Evolutionary conservation across 495 filamentous ascomycete genomes (phyloP).

Genomic region (Amniculicola lignicola): DNA sequence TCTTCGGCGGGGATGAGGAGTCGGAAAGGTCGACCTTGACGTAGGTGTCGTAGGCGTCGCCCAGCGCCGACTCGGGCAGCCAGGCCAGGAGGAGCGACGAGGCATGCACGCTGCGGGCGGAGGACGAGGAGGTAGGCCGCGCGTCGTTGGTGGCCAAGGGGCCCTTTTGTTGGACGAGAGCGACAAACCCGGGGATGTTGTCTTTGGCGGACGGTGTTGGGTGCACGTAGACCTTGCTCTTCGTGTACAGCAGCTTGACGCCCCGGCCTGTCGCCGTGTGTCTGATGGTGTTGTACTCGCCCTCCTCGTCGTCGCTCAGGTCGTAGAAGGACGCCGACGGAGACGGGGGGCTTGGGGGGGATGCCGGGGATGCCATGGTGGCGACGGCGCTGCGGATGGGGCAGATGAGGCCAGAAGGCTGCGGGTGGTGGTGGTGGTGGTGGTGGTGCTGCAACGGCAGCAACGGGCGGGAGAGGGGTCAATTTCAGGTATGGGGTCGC

Average conservation of each 20-base stretch:
- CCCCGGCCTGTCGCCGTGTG: conserved; percentile 74
- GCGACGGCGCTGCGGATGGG: background rate
- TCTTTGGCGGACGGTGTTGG: conserved; percentile 90
- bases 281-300: conserved; percentile 92
- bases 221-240: conserved; percentile 99
- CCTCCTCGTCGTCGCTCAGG: conserved; percentile 93
- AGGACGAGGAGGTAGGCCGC: conserved; percentile 51
- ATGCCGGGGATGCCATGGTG: conserved; percentile 24
- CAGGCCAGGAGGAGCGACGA: conserved; percentile 78
- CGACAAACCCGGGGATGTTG: conserved; percentile 95
- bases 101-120: conserved; percentile 53
- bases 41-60: conserved; percentile 81
- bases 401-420: background rate
- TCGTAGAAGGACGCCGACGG: conserved; percentile 93
- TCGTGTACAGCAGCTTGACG: conserved; percentile 93
- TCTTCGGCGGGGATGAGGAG: conserved; percentile 71
- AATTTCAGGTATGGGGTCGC: too few species aligned
- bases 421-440: background rate
- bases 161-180: conserved; percentile 86
- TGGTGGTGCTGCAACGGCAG: too few species aligned
- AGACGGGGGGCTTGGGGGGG: conserved; percentile 53
- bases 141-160: conserved; percentile 35
- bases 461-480: too few species aligned
- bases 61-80: conserved; percentile 87
- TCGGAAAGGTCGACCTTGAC: conserved; percentile 92